Percentiles rank a stretch among this genome's conserved stretches.
phyloP scores from a whole-genome alignment of 352 stramenopile species.

The Phytophthora idaei region DNA sequence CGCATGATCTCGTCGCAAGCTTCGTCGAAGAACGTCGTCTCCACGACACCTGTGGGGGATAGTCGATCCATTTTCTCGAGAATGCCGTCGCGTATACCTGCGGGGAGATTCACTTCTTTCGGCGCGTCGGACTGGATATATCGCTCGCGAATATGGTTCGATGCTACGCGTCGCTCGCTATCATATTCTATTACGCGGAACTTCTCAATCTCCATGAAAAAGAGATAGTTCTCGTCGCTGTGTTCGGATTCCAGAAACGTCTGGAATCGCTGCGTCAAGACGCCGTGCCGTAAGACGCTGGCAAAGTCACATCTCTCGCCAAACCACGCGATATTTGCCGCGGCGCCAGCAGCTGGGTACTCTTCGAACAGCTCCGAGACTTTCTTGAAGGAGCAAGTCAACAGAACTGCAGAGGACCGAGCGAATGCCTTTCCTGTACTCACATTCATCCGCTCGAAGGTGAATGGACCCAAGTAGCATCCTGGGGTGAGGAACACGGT shows the following conservation, averaged over 20 bases:
- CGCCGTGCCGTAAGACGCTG: constrained; percentile 61
- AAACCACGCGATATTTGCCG: constrained; percentile 81
- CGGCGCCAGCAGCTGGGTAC: constrained; percentile 59
- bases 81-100: constrained; percentile 53
- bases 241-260: constrained; percentile 75
- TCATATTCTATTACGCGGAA: constrained; percentile 39
- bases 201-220: constrained; percentile 71
- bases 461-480: constrained; percentile 78
- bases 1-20: constrained; percentile 79
- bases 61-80: constrained; percentile 38
- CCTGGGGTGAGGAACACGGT: constrained; percentile 69
- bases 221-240: constrained; percentile 82
- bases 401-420: constrained; percentile 54
- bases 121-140: constrained; percentile 64
- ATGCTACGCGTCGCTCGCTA: constrained; percentile 35
- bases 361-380: constrained; percentile 59
- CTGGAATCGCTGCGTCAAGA: constrained; percentile 66
- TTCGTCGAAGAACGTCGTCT: constrained; percentile 55
- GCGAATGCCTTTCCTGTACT: constrained; percentile 53
- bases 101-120: constrained; percentile 78
- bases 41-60: constrained; percentile 29
- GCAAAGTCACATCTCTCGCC: constrained; percentile 69
- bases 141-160: constrained; percentile 50
- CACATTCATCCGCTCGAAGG: constrained; percentile 67
- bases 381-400: constrained; percentile 57